Evolutionary conservation across 305 asterid species (phyloP).

Genomic region (Withania somnifera): DNA sequence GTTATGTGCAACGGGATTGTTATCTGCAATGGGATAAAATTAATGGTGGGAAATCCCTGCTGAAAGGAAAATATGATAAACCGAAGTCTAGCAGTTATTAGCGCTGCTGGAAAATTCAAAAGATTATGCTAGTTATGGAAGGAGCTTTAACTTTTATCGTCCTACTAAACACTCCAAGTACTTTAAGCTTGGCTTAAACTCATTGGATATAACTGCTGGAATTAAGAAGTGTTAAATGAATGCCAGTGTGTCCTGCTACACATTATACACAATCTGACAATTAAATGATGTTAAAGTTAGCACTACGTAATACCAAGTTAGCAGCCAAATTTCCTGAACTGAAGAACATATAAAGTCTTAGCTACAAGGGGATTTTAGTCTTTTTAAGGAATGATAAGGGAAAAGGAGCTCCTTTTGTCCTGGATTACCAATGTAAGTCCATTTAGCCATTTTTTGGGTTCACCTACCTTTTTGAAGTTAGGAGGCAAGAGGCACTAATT

Average conservation of each 20-base stretch:
- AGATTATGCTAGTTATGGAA: neutral
- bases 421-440: neutral
- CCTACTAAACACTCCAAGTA: neutral
- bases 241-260: neutral
- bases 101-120: neutral
- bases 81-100: neutral
- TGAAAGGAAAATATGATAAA: too few relatives aligned
- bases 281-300: neutral
- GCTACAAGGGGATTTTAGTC: neutral
- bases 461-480: neutral
- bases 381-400: neutral
- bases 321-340: neutral
- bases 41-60: neutral
- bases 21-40: neutral
- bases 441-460: neutral
- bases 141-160: neutral
- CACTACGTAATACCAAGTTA: neutral
- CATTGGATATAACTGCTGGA: neutral
- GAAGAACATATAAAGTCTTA: neutral
- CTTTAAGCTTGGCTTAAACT: neutral
- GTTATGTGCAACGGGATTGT: neutral
- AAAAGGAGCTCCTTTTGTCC: neutral
- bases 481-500: neutral
- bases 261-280: neutral
- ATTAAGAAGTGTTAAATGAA: neutral